phyloP scores from a whole-genome alignment of 495 filamentous ascomycete species.

The Penicillium canariense region DNA sequence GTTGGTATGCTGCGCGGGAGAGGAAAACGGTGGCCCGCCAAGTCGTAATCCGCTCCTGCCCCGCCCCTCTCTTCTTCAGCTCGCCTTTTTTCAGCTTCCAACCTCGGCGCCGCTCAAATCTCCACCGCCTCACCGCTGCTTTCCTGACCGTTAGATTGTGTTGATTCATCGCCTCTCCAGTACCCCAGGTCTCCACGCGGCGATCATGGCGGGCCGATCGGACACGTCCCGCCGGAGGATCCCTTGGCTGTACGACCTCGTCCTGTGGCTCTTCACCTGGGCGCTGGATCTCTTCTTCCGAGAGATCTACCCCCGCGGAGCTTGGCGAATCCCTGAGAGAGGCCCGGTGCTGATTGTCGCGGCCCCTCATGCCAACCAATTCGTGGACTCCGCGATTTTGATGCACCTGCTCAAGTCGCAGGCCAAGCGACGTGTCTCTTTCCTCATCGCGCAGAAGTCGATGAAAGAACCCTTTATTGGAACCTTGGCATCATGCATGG shows the following conservation, averaged over 20 bases:
- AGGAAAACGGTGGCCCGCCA: not conserved
- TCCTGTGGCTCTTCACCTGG: conserved; percentile 78
- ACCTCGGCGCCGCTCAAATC: not conserved
- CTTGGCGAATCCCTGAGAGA: conserved; percentile 82
- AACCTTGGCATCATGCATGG: conserved; percentile 69
- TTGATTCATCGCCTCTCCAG: not conserved
- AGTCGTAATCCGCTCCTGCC: not conserved
- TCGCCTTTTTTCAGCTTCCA: conserved; percentile 1
- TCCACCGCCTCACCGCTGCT: conserved; percentile 1
- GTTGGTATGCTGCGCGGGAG: not conserved
- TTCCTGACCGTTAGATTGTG: not conserved
- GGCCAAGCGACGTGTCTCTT: conserved; percentile 79
- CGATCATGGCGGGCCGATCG: conserved; percentile 24
- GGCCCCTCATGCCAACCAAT: conserved; percentile 97
- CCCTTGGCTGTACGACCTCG: conserved; percentile 73
- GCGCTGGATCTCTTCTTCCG: conserved; percentile 93
- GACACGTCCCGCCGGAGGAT: conserved; percentile 39
- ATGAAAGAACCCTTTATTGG: conserved; percentile 85
- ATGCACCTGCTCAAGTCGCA: conserved; percentile 82
- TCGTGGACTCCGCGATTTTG: conserved; percentile 89
- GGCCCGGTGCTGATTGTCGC: conserved; percentile 93
- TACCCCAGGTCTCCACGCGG: conserved; percentile 6
- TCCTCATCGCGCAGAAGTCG: conserved; percentile 91
- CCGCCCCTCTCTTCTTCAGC: conserved; percentile 8
- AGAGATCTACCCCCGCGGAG: conserved; percentile 88